A percentile compares a stretch with the other conserved stretches of the same genome.
These are phyloP conservation scores for Chernovozyma sophiae-reginae DNA, from an alignment of 1,139 yeast genomes.

Conservation along the genomic window DNA sequence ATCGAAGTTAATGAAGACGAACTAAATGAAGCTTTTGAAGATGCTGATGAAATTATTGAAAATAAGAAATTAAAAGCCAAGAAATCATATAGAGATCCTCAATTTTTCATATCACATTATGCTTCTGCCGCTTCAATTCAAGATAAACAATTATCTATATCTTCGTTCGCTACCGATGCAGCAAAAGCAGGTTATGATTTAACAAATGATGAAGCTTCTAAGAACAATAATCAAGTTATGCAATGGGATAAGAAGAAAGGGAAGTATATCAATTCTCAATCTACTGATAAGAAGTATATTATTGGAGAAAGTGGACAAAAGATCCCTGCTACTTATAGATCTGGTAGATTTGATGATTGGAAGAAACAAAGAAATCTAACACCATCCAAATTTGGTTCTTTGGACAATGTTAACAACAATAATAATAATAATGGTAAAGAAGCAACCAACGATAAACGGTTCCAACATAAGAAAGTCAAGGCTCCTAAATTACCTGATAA, in stretches of 20 bases:
- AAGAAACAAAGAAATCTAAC: slow-evolving; percentile 62
- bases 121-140: slow-evolving; percentile 80
- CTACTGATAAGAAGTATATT: slow-evolving; percentile 80
- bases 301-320: slow-evolving; percentile 93
- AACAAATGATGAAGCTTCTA: slow-evolving; percentile 70
- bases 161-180: slow-evolving; percentile 83
- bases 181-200: slow-evolving; percentile 81
- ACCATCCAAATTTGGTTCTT: slow-evolving; percentile 50
- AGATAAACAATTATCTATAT: slow-evolving; percentile 69
- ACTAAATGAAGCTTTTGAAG: slow-evolving; percentile 53
- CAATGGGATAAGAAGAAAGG: slow-evolving; percentile 95
- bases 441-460: slow-evolving; percentile 37
- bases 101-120: slow-evolving; percentile 81
- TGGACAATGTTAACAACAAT: slow-evolving; percentile 34
- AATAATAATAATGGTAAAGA: slow-evolving; percentile 17
- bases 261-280: slow-evolving; percentile 77
- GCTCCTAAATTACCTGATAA: slow-evolving; percentile 92
- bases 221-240: slow-evolving; percentile 65
- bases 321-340: slow-evolving; percentile 86
- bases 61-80: slow-evolving; percentile 26
- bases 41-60: slow-evolving; percentile 49
- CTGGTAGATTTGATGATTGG: slow-evolving; percentile 94
- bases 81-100: slow-evolving; percentile 71
- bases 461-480: slow-evolving; percentile 67
- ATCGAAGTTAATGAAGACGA: slow-evolving; percentile 42